Evolutionary conservation across 73 alveolate genomes (phyloP).

Genomic region (Symbiodinium pilosum): DNA sequence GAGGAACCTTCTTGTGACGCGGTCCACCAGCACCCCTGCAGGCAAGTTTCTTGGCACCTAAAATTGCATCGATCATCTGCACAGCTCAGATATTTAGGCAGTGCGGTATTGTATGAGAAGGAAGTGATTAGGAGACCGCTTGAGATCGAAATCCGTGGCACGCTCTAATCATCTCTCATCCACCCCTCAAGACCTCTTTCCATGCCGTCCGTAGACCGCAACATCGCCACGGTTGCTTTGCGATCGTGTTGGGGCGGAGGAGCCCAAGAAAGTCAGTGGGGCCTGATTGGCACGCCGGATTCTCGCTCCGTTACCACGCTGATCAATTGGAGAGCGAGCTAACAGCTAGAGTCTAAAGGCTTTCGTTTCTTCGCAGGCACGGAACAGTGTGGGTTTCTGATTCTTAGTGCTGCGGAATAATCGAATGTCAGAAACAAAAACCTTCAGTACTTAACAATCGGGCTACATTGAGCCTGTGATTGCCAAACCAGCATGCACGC

Average conservation of each 20-base stretch:
- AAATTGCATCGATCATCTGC: too few relatives aligned
- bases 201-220: slow-evolving; percentile 62
- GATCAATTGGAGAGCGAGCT: not conserved
- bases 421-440: not conserved
- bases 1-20: slow-evolving; percentile 56
- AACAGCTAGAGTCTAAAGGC: not conserved
- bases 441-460: not conserved
- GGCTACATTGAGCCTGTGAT: not conserved
- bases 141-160: too few relatives aligned
- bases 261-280: not conserved
- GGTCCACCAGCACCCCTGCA: slow-evolving; percentile 79
- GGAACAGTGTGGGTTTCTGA: not conserved
- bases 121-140: too few relatives aligned
- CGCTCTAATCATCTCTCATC: too few relatives aligned
- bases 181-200: slow-evolving; percentile 49
- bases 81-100: too few relatives aligned
- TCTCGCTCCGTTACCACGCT: too few relatives aligned
- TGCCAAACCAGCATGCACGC: not conserved
- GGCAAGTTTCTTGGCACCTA: too few relatives aligned
- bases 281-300: too few relatives aligned
- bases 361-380: not conserved
- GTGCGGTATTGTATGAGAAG: too few relatives aligned
- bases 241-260: not conserved
- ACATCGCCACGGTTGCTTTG: slow-evolving; percentile 24
- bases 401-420: not conserved